Evolutionary conservation across 495 filamentous ascomycete species (phyloP).

Genomic region (Hapsidospora chrysogenum): DNA sequence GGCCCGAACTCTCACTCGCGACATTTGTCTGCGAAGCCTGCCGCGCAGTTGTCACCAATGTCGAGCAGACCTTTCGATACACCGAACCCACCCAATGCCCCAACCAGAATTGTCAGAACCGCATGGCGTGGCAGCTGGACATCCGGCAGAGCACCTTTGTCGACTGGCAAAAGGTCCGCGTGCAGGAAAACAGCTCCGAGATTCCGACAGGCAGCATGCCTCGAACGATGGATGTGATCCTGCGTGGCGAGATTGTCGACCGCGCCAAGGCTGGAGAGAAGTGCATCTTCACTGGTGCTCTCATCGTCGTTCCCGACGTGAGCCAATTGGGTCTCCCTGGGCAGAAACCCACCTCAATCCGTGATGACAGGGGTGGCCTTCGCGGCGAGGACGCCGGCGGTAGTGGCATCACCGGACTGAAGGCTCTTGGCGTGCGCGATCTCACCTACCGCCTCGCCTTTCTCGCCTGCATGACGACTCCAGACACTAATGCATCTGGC

Average conservation of each 20-base stretch:
- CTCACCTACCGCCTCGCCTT: conserved; percentile 96
- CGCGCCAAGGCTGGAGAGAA: conserved; percentile 94
- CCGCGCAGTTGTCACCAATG: conserved; percentile 60
- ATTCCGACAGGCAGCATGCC: conserved; percentile 99
- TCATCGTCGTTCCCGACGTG: conserved; percentile 95
- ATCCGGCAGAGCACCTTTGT: conserved; percentile 96
- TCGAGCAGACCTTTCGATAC: conserved; percentile 96
- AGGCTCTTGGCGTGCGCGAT: conserved; percentile 85
- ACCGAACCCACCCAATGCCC: conserved; percentile 94
- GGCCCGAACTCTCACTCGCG: conserved; percentile 79
- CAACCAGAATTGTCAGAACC: conserved; percentile 79
- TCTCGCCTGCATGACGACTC: conserved; percentile 90
- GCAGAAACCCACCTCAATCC: conserved; percentile 63
- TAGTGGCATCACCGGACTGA: conserved; percentile 70
- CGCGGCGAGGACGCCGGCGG: conserved; percentile 69
- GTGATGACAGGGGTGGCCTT: conserved; percentile 53
- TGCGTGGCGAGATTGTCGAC: conserved; percentile 97
- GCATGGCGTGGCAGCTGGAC: conserved; percentile 79
- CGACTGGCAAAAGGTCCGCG: conserved; percentile 96
- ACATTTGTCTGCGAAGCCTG: conserved; percentile 89
- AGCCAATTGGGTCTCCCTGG: conserved; percentile 88
- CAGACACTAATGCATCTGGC: conserved; percentile 64
- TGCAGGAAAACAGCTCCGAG: conserved; percentile 95
- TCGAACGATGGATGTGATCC: conserved; percentile 89
- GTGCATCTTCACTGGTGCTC: conserved; percentile 87